phyloP scores from a whole-genome alignment of 2,329 filamentous ascomycete species.

The Beauveria brongniartii region DNA sequence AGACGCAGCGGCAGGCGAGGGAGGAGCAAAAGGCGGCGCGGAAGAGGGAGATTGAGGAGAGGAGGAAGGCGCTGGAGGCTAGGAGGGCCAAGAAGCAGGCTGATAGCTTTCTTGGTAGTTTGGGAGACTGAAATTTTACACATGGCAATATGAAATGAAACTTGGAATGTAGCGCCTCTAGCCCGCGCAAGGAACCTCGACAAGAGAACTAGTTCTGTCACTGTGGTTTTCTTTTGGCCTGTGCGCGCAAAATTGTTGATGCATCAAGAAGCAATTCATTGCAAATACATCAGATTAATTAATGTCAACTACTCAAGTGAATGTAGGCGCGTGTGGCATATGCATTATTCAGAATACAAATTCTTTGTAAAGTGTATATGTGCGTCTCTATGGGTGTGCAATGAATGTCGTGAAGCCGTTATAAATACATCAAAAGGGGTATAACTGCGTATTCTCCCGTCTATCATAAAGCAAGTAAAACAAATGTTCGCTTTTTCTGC shows the following conservation, averaged over 20 bases:
- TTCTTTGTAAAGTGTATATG: not conserved
- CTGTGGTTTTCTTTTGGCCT: too few species aligned
- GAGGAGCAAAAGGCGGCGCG: constrained; percentile 51
- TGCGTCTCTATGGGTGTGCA: not conserved
- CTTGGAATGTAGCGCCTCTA: too few species aligned
- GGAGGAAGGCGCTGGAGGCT: constrained; percentile 54
- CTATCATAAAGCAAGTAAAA: constrained; percentile 17
- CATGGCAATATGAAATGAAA: not conserved
- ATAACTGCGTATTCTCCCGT: constrained; percentile 14
- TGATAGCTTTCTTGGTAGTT: constrained; percentile 60
- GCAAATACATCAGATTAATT: too few species aligned
- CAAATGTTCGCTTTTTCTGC: constrained; percentile 6
- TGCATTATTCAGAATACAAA: not conserved
- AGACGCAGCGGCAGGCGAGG: constrained; percentile 48
- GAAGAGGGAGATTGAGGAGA: constrained; percentile 54
- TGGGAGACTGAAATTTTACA: constrained; percentile 23
- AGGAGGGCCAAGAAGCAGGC: constrained; percentile 59
- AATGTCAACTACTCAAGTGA: too few species aligned
- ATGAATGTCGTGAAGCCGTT: constrained; percentile 17
- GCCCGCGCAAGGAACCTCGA: too few species aligned
- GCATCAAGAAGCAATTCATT: too few species aligned
- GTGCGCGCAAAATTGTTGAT: too few species aligned
- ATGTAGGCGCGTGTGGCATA: not conserved
- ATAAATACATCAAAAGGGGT: constrained; percentile 20
- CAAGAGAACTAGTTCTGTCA: too few species aligned